Percentiles rank a stretch among this genome's conserved stretches.
Evolutionary conservation across 768 basidiomycete species (phyloP).

Genomic region (Tylopilus intermedius): DNA sequence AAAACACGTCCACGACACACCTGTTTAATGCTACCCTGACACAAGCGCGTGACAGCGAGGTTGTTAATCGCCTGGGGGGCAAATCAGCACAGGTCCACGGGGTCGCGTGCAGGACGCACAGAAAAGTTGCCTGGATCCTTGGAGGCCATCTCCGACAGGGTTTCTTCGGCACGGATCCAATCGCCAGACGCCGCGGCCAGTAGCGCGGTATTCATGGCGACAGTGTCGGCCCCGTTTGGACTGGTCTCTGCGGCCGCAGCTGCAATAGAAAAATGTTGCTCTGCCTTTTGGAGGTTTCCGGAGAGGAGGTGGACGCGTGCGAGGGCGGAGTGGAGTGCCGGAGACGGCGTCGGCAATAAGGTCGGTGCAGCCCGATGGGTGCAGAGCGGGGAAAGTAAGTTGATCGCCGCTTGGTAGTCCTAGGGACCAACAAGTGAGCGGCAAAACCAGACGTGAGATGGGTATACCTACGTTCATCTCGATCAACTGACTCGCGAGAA

Average conservation of each 20-base stretch:
- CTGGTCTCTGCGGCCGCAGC: slow-evolving; percentile 43
- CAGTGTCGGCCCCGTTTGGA: slow-evolving; percentile 38
- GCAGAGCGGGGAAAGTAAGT: slow-evolving; percentile 65
- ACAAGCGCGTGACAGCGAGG: slow-evolving; percentile 63
- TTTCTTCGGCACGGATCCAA: slow-evolving; percentile 50
- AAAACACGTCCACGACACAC: slow-evolving; percentile 32
- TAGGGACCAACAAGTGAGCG: slow-evolving; percentile 23
- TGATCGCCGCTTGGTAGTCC: slow-evolving; percentile 68
- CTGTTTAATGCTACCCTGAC: slow-evolving; percentile 69
- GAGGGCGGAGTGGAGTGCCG: slow-evolving; percentile 62
- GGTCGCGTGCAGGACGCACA: slow-evolving; percentile 29
- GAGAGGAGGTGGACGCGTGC: slow-evolving; percentile 72
- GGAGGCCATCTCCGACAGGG: slow-evolving; percentile 41
- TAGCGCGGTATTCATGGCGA: slow-evolving; percentile 63
- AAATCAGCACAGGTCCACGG: too few species aligned
- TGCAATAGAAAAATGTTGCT: slow-evolving; percentile 45
- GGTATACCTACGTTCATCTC: slow-evolving; percentile 67
- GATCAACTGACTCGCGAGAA: slow-evolving; percentile 74
- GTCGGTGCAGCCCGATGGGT: slow-evolving; percentile 27
- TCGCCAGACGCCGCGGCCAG: slow-evolving; percentile 66
- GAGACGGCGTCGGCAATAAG: slow-evolving; percentile 31
- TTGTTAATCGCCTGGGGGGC: slow-evolving; percentile 64
- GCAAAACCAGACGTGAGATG: neutral
- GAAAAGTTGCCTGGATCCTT: slow-evolving; percentile 58
- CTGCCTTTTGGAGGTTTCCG: slow-evolving; percentile 59